Evolutionary conservation across 495 filamentous ascomycete genomes (phyloP), one percentile per base, ranked within the genome.

Genomic region (Cercophora scortea): DNA sequence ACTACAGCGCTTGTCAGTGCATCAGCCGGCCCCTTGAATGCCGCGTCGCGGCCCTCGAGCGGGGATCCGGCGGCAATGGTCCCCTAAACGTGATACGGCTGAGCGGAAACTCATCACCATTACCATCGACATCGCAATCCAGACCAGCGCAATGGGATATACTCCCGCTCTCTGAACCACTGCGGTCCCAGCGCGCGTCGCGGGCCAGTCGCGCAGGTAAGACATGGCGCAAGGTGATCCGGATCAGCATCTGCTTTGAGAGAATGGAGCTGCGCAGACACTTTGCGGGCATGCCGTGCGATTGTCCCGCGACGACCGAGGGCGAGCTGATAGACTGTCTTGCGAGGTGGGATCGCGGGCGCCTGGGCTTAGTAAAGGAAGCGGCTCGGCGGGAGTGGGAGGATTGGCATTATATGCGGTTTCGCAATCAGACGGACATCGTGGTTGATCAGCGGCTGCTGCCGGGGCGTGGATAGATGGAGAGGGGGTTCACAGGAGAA

Each of bases 211-310:
- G 35, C 13, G 12, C 15, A n/a, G 18, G 16, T 3, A 49, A 49
- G 15, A 15, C 47, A 1, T 49, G 47, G 47, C 36, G 47, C 13
- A 39, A 19, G 16, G 47, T 49, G 5, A 49, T 49, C 36, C 32
- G 47, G 12, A 35, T 49, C 34, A 49, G 47, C 47, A 49, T 49
- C 32, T 49, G 47, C 33, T 16, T 39, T 16, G 34, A 49, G 47
- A 18, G 13, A 0, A n/a, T 13, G 9, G 1, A 39, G 4, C 34
- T 39, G 7, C 33, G 47, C 34, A 19, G 19, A 13, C 15, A 49
- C 8, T 40, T 49, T 5, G 5, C 34, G n/a, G 47, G 47, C n/a
- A 12, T 8, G 47, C 47, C 47, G 36, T 49, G 47, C 16, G 32
- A 10, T 4, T 49, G 47, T 12, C 9, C 9, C 47, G 9, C 34